phyloP scores from a whole-genome alignment of 2,329 filamentous ascomycete species.

The Trichoderma sp. region DNA sequence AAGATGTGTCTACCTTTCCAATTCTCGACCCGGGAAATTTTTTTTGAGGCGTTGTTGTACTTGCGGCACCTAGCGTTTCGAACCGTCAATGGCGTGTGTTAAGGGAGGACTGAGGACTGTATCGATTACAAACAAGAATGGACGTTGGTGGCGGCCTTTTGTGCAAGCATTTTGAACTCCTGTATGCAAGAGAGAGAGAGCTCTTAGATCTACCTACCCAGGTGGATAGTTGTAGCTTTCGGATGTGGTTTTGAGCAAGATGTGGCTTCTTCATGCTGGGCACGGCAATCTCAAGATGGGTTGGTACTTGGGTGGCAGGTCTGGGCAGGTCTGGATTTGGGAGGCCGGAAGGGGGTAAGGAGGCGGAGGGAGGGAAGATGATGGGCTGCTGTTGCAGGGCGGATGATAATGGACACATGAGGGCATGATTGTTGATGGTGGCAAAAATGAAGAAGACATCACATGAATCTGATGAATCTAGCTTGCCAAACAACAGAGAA shows the following conservation, averaged over 20 bases:
- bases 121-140: conserved; percentile 16
- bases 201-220: conserved; percentile 5
- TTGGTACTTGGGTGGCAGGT: conserved; percentile 13
- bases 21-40: not conserved
- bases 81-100: conserved; percentile 5
- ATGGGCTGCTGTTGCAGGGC: conserved; percentile 1
- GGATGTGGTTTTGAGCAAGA: conserved; percentile 5
- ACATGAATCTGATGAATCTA: conserved; percentile 21
- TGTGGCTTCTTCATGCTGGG: conserved; percentile 10
- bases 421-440: conserved; percentile 20
- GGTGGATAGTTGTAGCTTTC: not conserved
- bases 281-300: conserved; percentile 13
- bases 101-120: conserved; percentile 9
- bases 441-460: conserved; percentile 14
- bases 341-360: not conserved
- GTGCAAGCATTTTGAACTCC: conserved; percentile 17
- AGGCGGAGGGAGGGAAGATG: not conserved
- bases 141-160: conserved; percentile 17
- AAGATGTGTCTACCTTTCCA: not conserved
- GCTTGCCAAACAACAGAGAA: conserved; percentile 18
- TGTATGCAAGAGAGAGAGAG: conserved; percentile 4
- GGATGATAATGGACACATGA: conserved; percentile 24
- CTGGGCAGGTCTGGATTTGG: conserved; percentile 13
- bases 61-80: not conserved
- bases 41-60: not conserved